Conservation (phyloP, 2,329 filamentous ascomycete genomes). For the Cyphellophora attinorum region DNA sequence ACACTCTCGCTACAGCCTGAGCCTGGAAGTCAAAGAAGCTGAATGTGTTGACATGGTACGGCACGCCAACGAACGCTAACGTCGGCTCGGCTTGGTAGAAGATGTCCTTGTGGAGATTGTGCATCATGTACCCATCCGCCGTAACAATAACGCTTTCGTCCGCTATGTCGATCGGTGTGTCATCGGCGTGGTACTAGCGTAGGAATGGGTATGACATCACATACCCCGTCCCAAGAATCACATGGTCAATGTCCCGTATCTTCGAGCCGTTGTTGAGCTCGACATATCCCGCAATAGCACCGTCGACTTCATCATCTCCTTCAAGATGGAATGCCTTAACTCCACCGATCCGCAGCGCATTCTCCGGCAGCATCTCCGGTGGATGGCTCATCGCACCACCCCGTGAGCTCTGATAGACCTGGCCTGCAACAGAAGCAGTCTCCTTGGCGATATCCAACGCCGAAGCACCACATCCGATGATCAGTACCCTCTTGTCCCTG, state of each 20-base stretch:
- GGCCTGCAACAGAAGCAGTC: slow-evolving; percentile 33
- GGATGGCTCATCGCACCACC: slow-evolving; percentile 53
- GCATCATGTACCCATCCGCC: slow-evolving; percentile 48
- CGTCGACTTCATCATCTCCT: slow-evolving; percentile 8
- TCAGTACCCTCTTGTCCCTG: slow-evolving; percentile 46
- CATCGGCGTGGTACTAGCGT: slow-evolving; percentile 38
- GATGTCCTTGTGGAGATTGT: slow-evolving; percentile 62
- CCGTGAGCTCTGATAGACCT: slow-evolving; percentile 47
- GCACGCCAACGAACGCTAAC: slow-evolving; percentile 54
- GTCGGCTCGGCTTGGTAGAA: slow-evolving; percentile 62
- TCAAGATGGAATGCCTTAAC: slow-evolving; percentile 37
- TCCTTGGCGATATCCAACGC: slow-evolving; percentile 46
- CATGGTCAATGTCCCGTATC: slow-evolving; percentile 49
- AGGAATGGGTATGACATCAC: slow-evolving; percentile 60
- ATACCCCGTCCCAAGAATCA: slow-evolving; percentile 62
- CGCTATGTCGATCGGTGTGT: slow-evolving; percentile 35
- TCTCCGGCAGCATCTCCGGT: slow-evolving; percentile 42
- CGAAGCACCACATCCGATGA: slow-evolving; percentile 48
- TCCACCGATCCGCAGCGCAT: slow-evolving; percentile 43
- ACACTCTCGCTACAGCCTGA: slow-evolving; percentile 48
- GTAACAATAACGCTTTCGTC: slow-evolving; percentile 48
- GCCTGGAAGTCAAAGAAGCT: slow-evolving; percentile 63
- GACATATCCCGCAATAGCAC: slow-evolving; percentile 40
- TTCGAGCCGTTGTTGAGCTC: slow-evolving; percentile 43
- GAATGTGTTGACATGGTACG: slow-evolving; percentile 58